These are phyloP conservation scores for Lentinula edodes DNA, from an alignment of 768 basidiomycete species.

Conservation along the genomic window DNA sequence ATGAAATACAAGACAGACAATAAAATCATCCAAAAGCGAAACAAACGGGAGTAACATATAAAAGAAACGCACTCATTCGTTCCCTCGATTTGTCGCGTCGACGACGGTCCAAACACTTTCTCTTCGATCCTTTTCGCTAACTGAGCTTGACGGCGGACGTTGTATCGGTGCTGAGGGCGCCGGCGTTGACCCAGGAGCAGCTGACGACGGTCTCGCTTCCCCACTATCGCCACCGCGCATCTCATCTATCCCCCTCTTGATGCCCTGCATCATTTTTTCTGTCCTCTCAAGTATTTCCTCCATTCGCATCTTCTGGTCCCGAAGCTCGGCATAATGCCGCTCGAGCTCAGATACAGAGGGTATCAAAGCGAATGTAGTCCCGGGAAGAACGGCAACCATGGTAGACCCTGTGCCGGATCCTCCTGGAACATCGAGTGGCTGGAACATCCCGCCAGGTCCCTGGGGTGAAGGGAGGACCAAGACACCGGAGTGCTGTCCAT, in stretches of 20 bases:
- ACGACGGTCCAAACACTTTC: constrained; percentile 3
- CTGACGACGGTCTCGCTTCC: neutral
- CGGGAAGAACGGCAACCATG: constrained; percentile 21
- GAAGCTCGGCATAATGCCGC: constrained; percentile 62
- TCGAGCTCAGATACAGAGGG: constrained; percentile 59
- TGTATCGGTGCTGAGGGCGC: neutral
- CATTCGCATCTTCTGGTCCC: constrained; percentile 55
- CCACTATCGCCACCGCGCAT: constrained; percentile 38
- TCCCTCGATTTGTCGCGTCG: neutral
- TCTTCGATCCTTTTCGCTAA: constrained; percentile 4
- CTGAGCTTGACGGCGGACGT: neutral
- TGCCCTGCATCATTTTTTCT: constrained; percentile 63
- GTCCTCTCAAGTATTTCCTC: constrained; percentile 76
- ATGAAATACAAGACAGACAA: neutral
- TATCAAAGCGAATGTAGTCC: constrained; percentile 20
- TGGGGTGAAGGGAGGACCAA: constrained; percentile 37
- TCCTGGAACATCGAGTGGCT: constrained; percentile 2
- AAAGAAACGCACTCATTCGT: neutral
- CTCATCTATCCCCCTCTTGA: constrained; percentile 75
- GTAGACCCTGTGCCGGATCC: neutral
- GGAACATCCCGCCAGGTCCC: constrained; percentile 17
- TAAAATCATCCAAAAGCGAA: neutral
- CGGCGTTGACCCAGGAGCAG: neutral
- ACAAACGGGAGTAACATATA: neutral
- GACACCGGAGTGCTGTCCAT: constrained; percentile 10